Percentiles rank a stretch among this genome's conserved stretches.
Conservation (phyloP, 75 land plant species). For the Selaginella moellendorffii region DNA sequence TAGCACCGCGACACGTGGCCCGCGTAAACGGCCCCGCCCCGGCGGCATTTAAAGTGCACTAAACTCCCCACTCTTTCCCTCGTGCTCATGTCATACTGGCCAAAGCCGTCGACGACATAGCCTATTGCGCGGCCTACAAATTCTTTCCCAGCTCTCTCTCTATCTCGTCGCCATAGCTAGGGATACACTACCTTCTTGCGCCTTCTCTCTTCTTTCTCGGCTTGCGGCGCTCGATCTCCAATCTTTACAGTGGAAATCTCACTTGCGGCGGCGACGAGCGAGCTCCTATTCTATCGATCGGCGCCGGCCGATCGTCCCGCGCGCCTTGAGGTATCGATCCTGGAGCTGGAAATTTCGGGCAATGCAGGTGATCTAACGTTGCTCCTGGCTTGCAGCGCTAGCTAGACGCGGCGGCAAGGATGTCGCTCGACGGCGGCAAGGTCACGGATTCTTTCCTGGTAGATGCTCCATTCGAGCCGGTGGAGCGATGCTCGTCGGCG, state of each 20-base stretch:
- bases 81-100: not conserved
- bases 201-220: no score
- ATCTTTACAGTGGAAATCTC: no score
- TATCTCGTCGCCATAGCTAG: not conserved
- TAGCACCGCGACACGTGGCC: not conserved
- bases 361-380: no score
- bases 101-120: not conserved
- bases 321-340: no score
- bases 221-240: no score
- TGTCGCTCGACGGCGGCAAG: not conserved
- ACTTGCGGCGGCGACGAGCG: no score
- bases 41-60: not conserved
- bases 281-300: no score
- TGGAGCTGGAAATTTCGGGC: no score
- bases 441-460: not conserved
- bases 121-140: not conserved
- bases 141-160: not conserved
- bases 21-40: not conserved
- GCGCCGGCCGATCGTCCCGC: no score
- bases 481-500: constrained; percentile 18
- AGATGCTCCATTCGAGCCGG: not conserved
- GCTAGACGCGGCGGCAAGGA: not conserved
- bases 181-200: no score
- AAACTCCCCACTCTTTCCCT: no score
- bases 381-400: not conserved